Evolutionary conservation across 371 early-diverging fungal species (phyloP), one percentile per base, ranked within the genome.

Genomic region (Rhizomucor miehei): DNA sequence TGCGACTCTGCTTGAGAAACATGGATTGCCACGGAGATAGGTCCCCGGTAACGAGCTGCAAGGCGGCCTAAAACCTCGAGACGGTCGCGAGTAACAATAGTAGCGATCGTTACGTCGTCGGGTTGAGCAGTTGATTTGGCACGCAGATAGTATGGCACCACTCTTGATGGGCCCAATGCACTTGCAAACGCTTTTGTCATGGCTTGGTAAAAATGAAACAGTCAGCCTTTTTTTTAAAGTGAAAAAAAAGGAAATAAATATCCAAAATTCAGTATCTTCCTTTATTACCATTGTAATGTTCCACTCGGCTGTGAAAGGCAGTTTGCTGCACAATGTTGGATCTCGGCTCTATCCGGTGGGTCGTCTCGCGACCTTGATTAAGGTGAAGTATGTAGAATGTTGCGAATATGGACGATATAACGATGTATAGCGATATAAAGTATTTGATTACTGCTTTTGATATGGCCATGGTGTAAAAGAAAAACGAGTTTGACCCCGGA

Each of bases 1-100:
- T 63, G 64, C 10, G 59, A 56, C 1, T 60, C 61, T n/a, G 63
- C 70, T 21, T 66, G 59, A 17, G 57, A 60, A 51, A 80, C 64
- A 64, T 76, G 78, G 0, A 72, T 63, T n/a, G 80, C 72, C 1
- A 72, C 80, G 9, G 77, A 76, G 17, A 80, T 72, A 0, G 78
- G 80, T 53, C 67, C 77, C 40, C 68, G 60, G 53, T 76, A 76
- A 47, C 62, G 65, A 48, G 66, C 62, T 12, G 68, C 77, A 1
- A 76, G 65, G 25, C 69, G 67, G 55, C 66, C 62, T 25, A 62
- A 38, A 19, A 63, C 50, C 12, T 51, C 52, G 48, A 69, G 63
- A 59, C 75, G 65, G 57, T 71, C 64, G 55, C 62, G 63, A 25
- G 73, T 75, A 48, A 75, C 68, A 36, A 75, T 41, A 3, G 75